phyloP scores from a whole-genome alignment of 208 protist species.

The Leishmania guyanensis region DNA sequence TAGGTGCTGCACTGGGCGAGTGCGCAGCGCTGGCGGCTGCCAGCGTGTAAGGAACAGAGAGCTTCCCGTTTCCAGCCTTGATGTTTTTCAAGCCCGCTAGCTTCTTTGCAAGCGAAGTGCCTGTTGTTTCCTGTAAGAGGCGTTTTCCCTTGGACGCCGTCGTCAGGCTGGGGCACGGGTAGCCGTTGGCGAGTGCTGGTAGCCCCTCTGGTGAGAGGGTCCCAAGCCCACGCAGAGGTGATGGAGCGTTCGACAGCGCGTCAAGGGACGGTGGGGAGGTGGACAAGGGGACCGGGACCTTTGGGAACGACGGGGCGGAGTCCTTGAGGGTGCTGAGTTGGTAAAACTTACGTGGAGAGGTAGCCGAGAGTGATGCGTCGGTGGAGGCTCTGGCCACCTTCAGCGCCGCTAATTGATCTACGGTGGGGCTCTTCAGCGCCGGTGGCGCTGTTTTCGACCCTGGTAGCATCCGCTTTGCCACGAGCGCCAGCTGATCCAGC shows the following conservation, averaged over 20 bases:
- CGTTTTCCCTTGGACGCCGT: slow-evolving; percentile 1
- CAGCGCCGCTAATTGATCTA: not conserved
- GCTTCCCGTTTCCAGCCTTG: slow-evolving; percentile 24
- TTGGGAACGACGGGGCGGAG: not conserved
- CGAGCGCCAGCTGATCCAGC: slow-evolving; percentile 53
- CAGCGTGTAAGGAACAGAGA: not conserved
- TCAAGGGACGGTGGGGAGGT: slow-evolving; percentile 2
- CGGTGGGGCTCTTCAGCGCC: slow-evolving; percentile 18
- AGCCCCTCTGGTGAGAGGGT: not conserved
- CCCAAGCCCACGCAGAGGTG: not conserved
- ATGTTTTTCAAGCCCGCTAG: slow-evolving; percentile 28
- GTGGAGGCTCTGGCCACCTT: slow-evolving; percentile 12
- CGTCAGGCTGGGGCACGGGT: not conserved
- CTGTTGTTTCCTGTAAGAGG: slow-evolving; percentile 16
- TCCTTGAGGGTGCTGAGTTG: slow-evolving; percentile 22
- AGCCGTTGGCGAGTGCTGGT: slow-evolving; percentile 8
- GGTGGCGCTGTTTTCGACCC: slow-evolving; percentile 61
- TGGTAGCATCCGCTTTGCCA: slow-evolving; percentile 45
- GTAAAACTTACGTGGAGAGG: slow-evolving; percentile 36
- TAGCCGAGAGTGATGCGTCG: slow-evolving; percentile 22
- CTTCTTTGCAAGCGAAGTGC: slow-evolving; percentile 23
- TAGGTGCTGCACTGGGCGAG: not conserved
- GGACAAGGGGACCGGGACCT: slow-evolving; percentile 2
- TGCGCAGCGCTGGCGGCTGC: slow-evolving; percentile 10
- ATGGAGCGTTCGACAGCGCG: not conserved